Evolutionary conservation across 2,329 filamentous ascomycete genomes (phyloP).

Genomic region (Dactylella cylindrospora): DNA sequence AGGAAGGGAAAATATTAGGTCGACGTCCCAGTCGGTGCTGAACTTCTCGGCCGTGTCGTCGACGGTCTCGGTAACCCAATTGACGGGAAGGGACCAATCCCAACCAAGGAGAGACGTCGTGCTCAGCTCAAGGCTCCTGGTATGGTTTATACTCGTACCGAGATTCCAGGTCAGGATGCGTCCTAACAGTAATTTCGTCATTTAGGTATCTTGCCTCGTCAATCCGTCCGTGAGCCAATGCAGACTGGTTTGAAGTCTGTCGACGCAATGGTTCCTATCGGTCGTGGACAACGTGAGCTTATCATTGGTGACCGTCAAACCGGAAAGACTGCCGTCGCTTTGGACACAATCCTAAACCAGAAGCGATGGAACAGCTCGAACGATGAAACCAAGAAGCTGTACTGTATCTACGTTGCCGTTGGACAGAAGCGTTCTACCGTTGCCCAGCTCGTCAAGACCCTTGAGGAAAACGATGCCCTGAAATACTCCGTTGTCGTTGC

Average conservation of each 20-base stretch:
- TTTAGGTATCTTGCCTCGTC: constrained; percentile 78
- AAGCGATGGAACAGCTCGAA: constrained; percentile 88
- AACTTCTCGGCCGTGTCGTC: constrained; percentile 95
- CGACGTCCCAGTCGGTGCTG: constrained; percentile 89
- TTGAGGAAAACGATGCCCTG: constrained; percentile 99
- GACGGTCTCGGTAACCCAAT: constrained; percentile 99
- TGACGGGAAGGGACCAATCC: constrained; percentile 97
- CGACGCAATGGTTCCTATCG: constrained; percentile 99
- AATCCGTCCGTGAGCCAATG: constrained; percentile 96
- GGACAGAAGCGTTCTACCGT: constrained; percentile 99
- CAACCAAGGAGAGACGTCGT: constrained; percentile 88
- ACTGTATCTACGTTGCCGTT: constrained; percentile 98
- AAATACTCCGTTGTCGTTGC: constrained; percentile 95
- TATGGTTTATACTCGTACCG: constrained; percentile 18
- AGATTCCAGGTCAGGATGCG: not conserved
- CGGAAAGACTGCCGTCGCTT: constrained; percentile 97
- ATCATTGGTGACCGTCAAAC: constrained; percentile 99
- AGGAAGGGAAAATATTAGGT: constrained; percentile 61
- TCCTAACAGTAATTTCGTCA: constrained; percentile 7
- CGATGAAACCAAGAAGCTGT: constrained; percentile 98
- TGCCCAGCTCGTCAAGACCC: constrained; percentile 98
- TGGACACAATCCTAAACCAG: constrained; percentile 99
- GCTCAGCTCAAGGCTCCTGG: constrained; percentile 98
- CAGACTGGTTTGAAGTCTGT: constrained; percentile 99
- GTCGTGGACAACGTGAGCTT: constrained; percentile 99